Evolutionary conservation across 2,329 filamentous ascomycete species (phyloP).

Genomic region (Fusarium protoensiforme): DNA sequence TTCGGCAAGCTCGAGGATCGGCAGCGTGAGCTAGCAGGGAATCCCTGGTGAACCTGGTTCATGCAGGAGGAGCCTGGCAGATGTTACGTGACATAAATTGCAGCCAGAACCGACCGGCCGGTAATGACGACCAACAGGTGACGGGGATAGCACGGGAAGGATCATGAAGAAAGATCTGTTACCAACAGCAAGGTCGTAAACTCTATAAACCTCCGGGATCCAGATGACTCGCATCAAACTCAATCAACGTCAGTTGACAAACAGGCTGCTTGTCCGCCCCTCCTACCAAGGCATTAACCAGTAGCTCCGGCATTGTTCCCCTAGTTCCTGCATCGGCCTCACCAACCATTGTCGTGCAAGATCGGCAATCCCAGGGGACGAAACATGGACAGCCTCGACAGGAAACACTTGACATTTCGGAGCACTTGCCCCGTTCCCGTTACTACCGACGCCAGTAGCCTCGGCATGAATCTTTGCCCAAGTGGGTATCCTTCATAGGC

Average conservation of each 20-base stretch:
- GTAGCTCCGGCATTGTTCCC: not conserved
- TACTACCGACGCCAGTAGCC: not conserved
- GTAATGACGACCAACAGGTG: slow-evolving; percentile 1
- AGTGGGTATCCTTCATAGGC: slow-evolving; percentile 9
- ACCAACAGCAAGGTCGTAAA: slow-evolving; percentile 17
- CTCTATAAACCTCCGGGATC: slow-evolving; percentile 16
- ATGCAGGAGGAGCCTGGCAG: not conserved
- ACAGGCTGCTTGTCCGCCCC: not conserved
- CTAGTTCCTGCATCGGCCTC: slow-evolving; percentile 8
- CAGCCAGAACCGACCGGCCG: slow-evolving; percentile 15
- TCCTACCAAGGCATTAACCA: not conserved
- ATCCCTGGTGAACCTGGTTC: not conserved
- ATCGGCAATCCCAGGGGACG: slow-evolving; percentile 12
- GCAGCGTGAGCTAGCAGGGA: slow-evolving; percentile 7
- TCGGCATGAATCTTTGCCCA: not conserved
- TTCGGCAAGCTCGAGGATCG: not conserved
- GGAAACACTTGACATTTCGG: not conserved
- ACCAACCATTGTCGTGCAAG: slow-evolving; percentile 19
- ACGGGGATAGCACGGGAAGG: not conserved
- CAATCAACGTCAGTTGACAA: not conserved
- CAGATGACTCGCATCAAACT: not conserved
- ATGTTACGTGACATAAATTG: not conserved
- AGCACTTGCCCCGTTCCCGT: slow-evolving; percentile 1
- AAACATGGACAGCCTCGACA: slow-evolving; percentile 4
- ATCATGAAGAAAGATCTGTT: not conserved